Evolutionary conservation across 306 rosid genomes (phyloP), one percentile per base, ranked within the genome.

Genomic region (Pyrus betulifolia): DNA sequence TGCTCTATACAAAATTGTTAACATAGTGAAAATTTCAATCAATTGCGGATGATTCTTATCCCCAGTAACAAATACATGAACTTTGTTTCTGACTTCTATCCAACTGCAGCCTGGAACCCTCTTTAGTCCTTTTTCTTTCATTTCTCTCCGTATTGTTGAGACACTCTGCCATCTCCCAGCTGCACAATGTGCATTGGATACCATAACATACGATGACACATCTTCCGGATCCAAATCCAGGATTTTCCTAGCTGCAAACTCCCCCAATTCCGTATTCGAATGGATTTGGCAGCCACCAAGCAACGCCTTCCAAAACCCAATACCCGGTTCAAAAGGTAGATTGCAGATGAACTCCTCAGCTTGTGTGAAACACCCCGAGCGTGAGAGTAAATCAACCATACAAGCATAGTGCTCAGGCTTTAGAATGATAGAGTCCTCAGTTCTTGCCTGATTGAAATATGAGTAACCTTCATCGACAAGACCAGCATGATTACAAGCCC

Each of bases 241-340:
- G 38, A 91, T 90, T 80, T 85, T 90, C 58, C 70, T 82, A 9
- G 94, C 90, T 2, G 96, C 96, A 69, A 88, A 81, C 86, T 90
- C 91, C 49, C 91, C 98, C 77, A 94, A 78, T 70, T 85, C 85
- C 55, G 71, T 52, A 80, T 90, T 90, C 2, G 93, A 84, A 87
- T 91, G 97, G 82, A 89, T 90, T 84, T 89, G 93, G 70, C 98
- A 94, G 58, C 98, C 96, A 61, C 96, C 93, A 54, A 94, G 98
- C 85, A 94, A 79, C 2, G 98, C 91, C 76, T 94, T 94, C 98
- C 97, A 94, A 82, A 94, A 94, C 63, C 96, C 97, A 57, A 90
- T 79, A 58, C 98, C 96, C 2, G 97, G 95, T 73, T 91, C 82
- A 45, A 90, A 90, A 4, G 93, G 96, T 82, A 94, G 31, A 27